These are phyloP conservation scores for Lablab purpureus DNA, from an alignment of 306 rosid genomes.

Conservation along the genomic window DNA sequence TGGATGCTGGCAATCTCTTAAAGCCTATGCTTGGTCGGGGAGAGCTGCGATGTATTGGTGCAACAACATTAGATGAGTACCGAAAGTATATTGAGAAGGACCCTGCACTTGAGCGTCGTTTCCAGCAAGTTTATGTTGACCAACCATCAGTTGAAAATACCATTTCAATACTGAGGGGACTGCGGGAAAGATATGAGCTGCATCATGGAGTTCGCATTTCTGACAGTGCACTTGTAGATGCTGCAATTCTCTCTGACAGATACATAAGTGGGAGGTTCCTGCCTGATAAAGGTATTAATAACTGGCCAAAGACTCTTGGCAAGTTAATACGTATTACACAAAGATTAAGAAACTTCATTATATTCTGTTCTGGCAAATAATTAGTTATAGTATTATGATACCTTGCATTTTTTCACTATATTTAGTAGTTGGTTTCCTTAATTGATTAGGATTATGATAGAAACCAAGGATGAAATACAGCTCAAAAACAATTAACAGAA, in stretches of 20 bases:
- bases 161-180: slow-evolving; percentile 86
- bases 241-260: slow-evolving; percentile 97
- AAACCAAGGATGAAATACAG: no score
- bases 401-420: slow-evolving; percentile 17
- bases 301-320: not conserved
- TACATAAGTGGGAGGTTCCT: slow-evolving; percentile 97
- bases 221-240: slow-evolving; percentile 95
- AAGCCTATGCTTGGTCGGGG: slow-evolving; percentile 99
- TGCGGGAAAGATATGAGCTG: slow-evolving; percentile 96
- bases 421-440: not conserved
- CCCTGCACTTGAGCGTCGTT: slow-evolving; percentile 97
- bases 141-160: slow-evolving; percentile 94
- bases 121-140: slow-evolving; percentile 97
- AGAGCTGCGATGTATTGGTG: slow-evolving; percentile 95
- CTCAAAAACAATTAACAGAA: no score
- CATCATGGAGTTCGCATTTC: slow-evolving; percentile 99
- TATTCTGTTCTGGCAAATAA: slow-evolving; percentile 2
- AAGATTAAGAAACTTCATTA: slow-evolving; percentile 26
- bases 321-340: slow-evolving; percentile 11
- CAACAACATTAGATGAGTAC: slow-evolving; percentile 95
- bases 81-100: slow-evolving; percentile 98
- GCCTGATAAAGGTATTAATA: slow-evolving; percentile 90
- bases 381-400: not conserved
- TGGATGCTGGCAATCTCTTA: slow-evolving; percentile 99
- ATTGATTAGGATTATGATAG: not conserved